Evolutionary conservation across 1,284 basidiomycete species (phyloP).

Genomic region (Puccinia novopanici): DNA sequence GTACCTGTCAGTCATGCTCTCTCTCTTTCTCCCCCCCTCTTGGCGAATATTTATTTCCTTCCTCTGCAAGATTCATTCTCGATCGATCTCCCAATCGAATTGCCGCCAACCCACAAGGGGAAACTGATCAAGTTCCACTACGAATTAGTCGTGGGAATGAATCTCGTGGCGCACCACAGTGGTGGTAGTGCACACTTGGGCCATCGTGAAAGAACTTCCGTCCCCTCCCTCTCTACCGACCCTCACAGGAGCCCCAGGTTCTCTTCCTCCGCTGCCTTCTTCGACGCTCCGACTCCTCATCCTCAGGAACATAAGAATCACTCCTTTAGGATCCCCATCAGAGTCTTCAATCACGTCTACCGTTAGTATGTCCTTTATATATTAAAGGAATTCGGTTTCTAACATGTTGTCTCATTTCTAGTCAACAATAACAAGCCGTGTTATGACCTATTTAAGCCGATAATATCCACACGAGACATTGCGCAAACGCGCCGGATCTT

Average conservation of each 20-base stretch:
- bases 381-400: not conserved
- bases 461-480: constrained; percentile 54
- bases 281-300: not conserved
- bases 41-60: not conserved
- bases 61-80: constrained; percentile 20
- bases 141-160: constrained; percentile 80
- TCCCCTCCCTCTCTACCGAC: not conserved
- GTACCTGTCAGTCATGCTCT: constrained; percentile 69
- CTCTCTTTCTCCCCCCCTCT: not conserved
- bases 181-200: too few relatives aligned
- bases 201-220: not conserved
- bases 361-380: not conserved
- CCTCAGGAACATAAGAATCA: constrained; percentile 59
- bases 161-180: constrained; percentile 57
- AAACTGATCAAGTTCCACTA: constrained; percentile 82
- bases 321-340: constrained; percentile 75
- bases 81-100: constrained; percentile 70
- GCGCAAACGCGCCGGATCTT: not conserved
- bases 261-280: not conserved
- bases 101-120: constrained; percentile 88
- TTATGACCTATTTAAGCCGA: constrained; percentile 61
- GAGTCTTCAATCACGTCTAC: constrained; percentile 78
- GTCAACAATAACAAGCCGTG: constrained; percentile 59
- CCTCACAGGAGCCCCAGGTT: too few relatives aligned
- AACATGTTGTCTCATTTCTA: not conserved